Conservation (phyloP, 495 filamentous ascomycete genomes). For the Xanthoparmelia taractica region DNA sequence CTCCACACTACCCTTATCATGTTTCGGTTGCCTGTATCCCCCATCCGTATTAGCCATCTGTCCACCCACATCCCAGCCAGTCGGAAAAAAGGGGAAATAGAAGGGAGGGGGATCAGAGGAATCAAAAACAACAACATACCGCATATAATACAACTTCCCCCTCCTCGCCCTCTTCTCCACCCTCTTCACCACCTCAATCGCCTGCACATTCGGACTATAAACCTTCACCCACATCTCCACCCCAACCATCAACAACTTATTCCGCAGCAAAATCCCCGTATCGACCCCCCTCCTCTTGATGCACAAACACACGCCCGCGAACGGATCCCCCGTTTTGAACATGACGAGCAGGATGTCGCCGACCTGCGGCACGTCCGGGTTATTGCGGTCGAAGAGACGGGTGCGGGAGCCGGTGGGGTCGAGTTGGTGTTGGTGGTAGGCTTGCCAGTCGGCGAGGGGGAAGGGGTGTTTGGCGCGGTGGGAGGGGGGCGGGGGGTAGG, state of each 20-base stretch:
- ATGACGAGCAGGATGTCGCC: constrained; percentile 91
- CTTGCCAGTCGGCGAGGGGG: constrained; percentile 54
- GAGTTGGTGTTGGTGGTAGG: constrained; percentile 58
- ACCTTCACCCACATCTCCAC: constrained; percentile 99
- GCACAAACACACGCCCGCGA: constrained; percentile 76
- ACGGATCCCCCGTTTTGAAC: constrained; percentile 76
- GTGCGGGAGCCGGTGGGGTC: constrained; percentile 78
- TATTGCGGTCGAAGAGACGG: constrained; percentile 67
- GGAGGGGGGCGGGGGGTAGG: constrained; percentile 47
- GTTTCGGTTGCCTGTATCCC: constrained; percentile 48
- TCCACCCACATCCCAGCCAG: constrained; percentile 29
- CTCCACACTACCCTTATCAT: constrained; percentile 64
- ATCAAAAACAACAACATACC: constrained; percentile 47
- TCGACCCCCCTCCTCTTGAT: constrained; percentile 81
- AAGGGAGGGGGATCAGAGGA: no score
- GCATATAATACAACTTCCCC: constrained; percentile 85
- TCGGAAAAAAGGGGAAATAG: constrained; percentile 4
- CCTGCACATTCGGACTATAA: constrained; percentile 77
- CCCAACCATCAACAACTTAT: constrained; percentile 69
- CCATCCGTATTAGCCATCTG: constrained; percentile 24
- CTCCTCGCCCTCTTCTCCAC: constrained; percentile 74
- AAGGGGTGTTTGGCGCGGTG: constrained; percentile 43
- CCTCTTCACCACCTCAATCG: constrained; percentile 90
- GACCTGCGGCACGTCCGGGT: constrained; percentile 62
- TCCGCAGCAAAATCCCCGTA: constrained; percentile 74